Base-by-base conservation (phyloP, 2,329 filamentous ascomycete species). In the Sclerotinia sclerotiorum region DNA sequence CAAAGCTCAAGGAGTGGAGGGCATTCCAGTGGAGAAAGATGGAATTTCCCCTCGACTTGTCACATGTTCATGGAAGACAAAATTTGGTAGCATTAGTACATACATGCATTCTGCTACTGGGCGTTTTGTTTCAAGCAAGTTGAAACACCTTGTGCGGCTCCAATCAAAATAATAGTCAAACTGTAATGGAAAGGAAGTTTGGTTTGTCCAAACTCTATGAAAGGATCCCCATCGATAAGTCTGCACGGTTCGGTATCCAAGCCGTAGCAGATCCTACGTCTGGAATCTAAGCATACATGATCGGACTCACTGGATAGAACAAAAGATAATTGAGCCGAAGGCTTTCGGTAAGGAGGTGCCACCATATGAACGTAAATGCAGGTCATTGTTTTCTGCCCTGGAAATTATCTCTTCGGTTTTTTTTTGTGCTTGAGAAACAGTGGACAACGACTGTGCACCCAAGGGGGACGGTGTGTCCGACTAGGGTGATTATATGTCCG, bases 381-480 rank as follows among this genome's bases (percentile, higher is more conserved):
- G 29, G 29, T 35, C 27, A 27, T 17, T 17, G 60, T 27, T 39
- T 39, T 63, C 46, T n/a, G 32, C 51, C 60, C 29, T 62, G 29
- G 29, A 51, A 51, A 62, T 21, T 32, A 51, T 27, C 46, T 51
- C 48, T 35, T 63, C 32, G 21, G 46, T 49, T n/a, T 35, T 35
- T 17, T 39, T 35, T 17, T 39, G 48, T 63, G 35, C 60, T 62
- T 32, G 46, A 24, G 60, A 52, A 63, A 63, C 60, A 63, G 21
- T 51, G 32, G 60, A 27, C 15, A 27, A 5, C 10, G 44, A 49
- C 58, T 62, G 58, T 39, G 60, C 29, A 27, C 48, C 32, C 10
- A 49, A 49, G 21, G 15, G 3, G n/a, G 11, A 51, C 29, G 58
- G 27, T 19, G 29, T 15, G 32, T 57, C 24, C 44, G 15, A 35